Conservation (phyloP, 2,329 filamentous ascomycete species). For the Claviceps sp. region DNA sequence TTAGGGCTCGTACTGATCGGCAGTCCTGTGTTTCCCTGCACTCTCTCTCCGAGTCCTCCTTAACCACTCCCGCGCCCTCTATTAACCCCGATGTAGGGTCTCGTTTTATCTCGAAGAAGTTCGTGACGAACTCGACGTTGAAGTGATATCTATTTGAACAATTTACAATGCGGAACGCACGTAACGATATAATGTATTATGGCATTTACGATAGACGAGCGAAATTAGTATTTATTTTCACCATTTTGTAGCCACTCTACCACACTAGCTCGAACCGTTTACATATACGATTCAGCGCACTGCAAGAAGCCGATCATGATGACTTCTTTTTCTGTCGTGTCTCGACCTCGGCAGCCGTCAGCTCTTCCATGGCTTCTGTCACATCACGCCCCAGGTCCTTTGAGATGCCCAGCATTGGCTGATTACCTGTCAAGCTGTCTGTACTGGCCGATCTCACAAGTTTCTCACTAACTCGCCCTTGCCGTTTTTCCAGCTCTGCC, state of each 20-base stretch:
- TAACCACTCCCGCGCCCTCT: background rate
- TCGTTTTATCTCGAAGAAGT: background rate
- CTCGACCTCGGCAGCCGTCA: slow-evolving; percentile 60
- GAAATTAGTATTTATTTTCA: background rate
- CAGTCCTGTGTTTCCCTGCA: background rate
- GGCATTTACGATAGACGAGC: background rate
- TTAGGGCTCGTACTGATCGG: background rate
- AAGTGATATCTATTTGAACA: background rate
- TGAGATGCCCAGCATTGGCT: slow-evolving; percentile 65
- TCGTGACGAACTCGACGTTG: background rate
- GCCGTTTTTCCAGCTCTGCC: slow-evolving; percentile 44
- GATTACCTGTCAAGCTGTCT: slow-evolving; percentile 40
- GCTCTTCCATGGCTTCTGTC: slow-evolving; percentile 63
- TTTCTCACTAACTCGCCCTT: slow-evolving; percentile 30
- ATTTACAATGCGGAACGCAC: background rate
- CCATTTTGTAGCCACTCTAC: background rate
- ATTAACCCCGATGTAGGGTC: background rate
- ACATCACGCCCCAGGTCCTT: slow-evolving; percentile 64
- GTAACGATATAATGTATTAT: background rate
- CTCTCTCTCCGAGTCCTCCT: background rate
- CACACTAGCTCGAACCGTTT: background rate
- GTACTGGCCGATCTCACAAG: slow-evolving; percentile 39
- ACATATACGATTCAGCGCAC: background rate
- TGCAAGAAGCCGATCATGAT: background rate
- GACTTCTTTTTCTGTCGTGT: slow-evolving; percentile 21